Conservation (phyloP, 2,329 filamentous ascomycete species). For the Aspergillus sp. region DNA sequence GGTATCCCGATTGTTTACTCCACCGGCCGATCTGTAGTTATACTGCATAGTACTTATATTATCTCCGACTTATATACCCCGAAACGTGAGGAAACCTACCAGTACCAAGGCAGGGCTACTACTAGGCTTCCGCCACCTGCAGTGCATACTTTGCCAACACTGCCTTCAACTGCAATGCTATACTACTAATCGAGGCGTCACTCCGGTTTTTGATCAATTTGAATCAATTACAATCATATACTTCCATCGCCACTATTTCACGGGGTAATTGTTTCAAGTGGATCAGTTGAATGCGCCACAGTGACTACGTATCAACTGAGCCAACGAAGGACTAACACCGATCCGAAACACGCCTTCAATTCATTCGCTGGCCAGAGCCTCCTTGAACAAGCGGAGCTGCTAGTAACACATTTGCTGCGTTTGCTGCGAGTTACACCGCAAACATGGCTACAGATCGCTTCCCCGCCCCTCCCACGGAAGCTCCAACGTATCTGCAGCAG, state of each 20-base stretch:
- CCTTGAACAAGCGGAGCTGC: background rate
- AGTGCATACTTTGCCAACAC: background rate
- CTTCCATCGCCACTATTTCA: background rate
- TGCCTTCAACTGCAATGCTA: background rate
- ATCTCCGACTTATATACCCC: slow-evolving; percentile 1
- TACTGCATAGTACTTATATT: background rate
- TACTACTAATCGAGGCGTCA: background rate
- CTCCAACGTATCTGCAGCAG: slow-evolving; percentile 16
- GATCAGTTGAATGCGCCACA: background rate
- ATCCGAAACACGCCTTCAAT: background rate
- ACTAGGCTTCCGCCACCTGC: background rate
- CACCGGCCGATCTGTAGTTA: background rate
- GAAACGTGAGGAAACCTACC: background rate
- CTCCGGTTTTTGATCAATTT: background rate
- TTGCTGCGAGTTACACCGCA: background rate
- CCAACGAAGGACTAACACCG: background rate
- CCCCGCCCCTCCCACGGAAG: slow-evolving; percentile 12
- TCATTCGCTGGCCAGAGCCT: background rate
- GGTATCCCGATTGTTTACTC: background rate
- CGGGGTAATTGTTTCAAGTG: background rate
- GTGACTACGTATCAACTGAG: background rate
- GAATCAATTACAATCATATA: background rate
- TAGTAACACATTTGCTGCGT: background rate
- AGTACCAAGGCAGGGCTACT: background rate
- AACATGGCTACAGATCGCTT: slow-evolving; percentile 23